These are phyloP conservation scores for Mucuna pruriens DNA, from an alignment of 306 rosid species.

Conservation along the genomic window DNA sequence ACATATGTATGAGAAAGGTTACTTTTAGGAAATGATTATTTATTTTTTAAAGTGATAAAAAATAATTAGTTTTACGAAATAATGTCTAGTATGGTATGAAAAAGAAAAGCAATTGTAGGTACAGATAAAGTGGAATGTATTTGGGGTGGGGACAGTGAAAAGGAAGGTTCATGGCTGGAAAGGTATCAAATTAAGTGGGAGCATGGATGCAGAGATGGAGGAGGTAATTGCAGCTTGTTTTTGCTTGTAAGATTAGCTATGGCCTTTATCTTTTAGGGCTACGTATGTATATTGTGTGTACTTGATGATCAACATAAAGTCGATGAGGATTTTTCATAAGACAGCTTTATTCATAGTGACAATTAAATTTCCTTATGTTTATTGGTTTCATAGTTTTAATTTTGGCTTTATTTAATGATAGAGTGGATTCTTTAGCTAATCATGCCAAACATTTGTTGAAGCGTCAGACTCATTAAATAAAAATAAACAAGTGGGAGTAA, in stretches of 20 bases:
- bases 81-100: not conserved
- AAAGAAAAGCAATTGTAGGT: too few species aligned
- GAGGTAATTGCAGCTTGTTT: not conserved
- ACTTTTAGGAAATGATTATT: too few species aligned
- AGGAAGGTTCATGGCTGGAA: not conserved
- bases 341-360: not conserved
- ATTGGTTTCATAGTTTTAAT: not conserved
- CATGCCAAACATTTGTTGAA: not conserved
- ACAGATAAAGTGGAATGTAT: not conserved
- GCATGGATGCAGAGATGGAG: not conserved
- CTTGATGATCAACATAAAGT: too few species aligned
- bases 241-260: not conserved
- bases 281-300: not conserved
- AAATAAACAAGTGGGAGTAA: not conserved
- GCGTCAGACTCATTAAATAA: not conserved
- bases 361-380: not conserved
- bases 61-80: not conserved
- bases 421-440: not conserved
- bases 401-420: not conserved
- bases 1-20: too few species aligned
- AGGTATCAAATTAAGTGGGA: not conserved
- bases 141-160: not conserved
- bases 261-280: too few species aligned
- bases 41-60: not conserved
- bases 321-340: not conserved